Evolutionary conservation across 2,329 filamentous ascomycete genomes (phyloP).

Genomic region (Fragosphaeria purpurea): DNA sequence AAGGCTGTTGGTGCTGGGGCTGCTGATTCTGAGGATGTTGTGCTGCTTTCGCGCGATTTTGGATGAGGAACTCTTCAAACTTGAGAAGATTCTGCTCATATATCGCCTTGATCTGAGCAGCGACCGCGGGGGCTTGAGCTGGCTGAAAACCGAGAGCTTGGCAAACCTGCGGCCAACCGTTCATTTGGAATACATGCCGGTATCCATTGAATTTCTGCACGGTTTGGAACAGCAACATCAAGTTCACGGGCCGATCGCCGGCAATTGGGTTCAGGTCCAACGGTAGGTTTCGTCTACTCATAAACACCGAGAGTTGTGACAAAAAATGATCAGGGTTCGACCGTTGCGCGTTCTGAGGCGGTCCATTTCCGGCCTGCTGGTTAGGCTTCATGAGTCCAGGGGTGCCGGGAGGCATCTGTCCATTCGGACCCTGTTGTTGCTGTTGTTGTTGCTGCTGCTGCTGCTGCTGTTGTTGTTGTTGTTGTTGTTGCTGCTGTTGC

Average conservation of each 20-base stretch:
- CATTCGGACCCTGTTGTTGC: conserved; percentile 41
- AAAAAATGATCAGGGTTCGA: conserved; percentile 59
- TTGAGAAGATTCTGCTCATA: conserved; percentile 67
- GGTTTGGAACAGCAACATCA: conserved; percentile 67
- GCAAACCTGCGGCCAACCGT: conserved; percentile 66
- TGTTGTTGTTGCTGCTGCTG: conserved; percentile 5
- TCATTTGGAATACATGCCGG: conserved; percentile 57
- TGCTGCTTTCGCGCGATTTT: conserved; percentile 42
- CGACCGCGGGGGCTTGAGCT: conserved; percentile 54
- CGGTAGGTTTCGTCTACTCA: conserved; percentile 61
- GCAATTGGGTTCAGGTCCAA: conserved; percentile 67
- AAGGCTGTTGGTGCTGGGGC: conserved; percentile 15
- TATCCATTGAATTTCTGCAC: conserved; percentile 72
- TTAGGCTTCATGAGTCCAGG: conserved; percentile 17
- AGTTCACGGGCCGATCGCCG: conserved; percentile 61
- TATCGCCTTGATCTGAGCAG: conserved; percentile 58
- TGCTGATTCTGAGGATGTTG: conserved; percentile 30
- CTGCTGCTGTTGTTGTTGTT: conserved; percentile 14
- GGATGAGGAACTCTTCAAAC: conserved; percentile 64
- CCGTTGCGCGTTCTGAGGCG: conserved; percentile 16
- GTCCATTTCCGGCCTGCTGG: conserved; percentile 27
- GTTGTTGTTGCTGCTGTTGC: conserved; percentile 28
- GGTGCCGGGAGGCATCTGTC: conserved; percentile 39
- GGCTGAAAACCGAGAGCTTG: conserved; percentile 52
- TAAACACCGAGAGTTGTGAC: conserved; percentile 67